Evolutionary conservation across 768 basidiomycete species (phyloP).

Genomic region (Pseudohyphozyma bogoriensis): DNA sequence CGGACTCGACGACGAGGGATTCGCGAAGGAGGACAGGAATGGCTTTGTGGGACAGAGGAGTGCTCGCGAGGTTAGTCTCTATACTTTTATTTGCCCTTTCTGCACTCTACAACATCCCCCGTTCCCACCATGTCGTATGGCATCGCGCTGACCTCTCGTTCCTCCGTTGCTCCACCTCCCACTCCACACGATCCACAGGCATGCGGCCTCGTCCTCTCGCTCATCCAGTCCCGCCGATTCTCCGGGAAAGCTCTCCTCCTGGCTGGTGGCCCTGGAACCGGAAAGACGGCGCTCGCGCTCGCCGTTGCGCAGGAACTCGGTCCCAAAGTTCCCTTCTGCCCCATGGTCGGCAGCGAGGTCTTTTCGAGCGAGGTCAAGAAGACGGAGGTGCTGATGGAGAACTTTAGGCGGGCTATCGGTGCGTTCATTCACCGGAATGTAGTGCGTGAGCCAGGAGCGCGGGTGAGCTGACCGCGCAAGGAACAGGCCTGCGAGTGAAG

Average conservation of each 20-base stretch:
- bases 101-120: neutral
- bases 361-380: conserved; percentile 97
- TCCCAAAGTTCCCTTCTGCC: conserved; percentile 89
- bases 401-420: conserved; percentile 93
- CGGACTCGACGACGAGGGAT: conserved; percentile 74
- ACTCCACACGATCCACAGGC: conserved; percentile 46
- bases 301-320: conserved; percentile 92
- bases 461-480: neutral
- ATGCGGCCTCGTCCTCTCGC: conserved; percentile 79
- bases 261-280: conserved; percentile 92
- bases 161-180: too few species aligned
- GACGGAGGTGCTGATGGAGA: conserved; percentile 92
- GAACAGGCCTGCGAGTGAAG: conserved; percentile 83
- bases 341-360: conserved; percentile 96
- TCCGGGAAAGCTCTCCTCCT: conserved; percentile 84
- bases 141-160: neutral
- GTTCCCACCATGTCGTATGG: neutral
- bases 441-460: neutral
- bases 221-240: conserved; percentile 83
- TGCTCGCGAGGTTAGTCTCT: conserved; percentile 67
- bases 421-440: conserved; percentile 35
- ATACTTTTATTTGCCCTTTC: neutral
- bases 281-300: conserved; percentile 94
- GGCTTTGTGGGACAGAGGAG: conserved; percentile 85
- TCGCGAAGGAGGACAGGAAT: conserved; percentile 57